Evolutionary conservation across 441 rosid species (phyloP).

Genomic region (Omphalea diandra): DNA sequence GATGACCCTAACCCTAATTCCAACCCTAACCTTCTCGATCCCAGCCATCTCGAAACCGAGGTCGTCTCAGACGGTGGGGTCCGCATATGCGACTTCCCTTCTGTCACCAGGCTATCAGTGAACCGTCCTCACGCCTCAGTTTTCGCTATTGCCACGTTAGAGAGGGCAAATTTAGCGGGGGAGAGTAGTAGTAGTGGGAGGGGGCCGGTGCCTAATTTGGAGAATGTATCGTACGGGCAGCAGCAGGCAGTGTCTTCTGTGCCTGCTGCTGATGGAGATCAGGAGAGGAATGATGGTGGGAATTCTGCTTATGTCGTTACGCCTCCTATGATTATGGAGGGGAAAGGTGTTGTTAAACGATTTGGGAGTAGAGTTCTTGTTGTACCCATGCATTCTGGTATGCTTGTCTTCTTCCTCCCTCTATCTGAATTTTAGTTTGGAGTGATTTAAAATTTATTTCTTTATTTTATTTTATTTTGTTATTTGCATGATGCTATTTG

Average conservation of each 20-base stretch:
- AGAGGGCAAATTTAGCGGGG: conserved; percentile 53
- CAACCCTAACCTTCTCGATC: conserved; percentile 47
- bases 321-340: conserved; percentile 78
- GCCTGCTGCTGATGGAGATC: conserved; percentile 58
- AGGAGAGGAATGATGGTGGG: conserved; percentile 49
- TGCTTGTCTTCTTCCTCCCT: not conserved
- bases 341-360: conserved; percentile 78
- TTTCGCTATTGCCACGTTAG: conserved; percentile 52
- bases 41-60: conserved; percentile 46
- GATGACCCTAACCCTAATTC: conserved; percentile 32
- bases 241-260: conserved; percentile 74
- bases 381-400: conserved; percentile 96
- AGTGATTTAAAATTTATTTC: not conserved
- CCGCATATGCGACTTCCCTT: conserved; percentile 72
- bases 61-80: conserved; percentile 51
- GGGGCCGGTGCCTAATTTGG: conserved; percentile 45
- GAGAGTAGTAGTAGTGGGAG: conserved; percentile 38
- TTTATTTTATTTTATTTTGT: too few species aligned
- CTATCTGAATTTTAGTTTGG: not conserved
- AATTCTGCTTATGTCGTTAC: conserved; percentile 52
- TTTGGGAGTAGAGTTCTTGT: conserved; percentile 67
- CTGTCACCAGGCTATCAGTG: conserved; percentile 53
- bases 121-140: conserved; percentile 81
- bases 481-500: too few species aligned
- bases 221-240: conserved; percentile 85